Evolutionary conservation across 1,284 basidiomycete species (phyloP).

Genomic region (Fomitopsis pinicola): DNA sequence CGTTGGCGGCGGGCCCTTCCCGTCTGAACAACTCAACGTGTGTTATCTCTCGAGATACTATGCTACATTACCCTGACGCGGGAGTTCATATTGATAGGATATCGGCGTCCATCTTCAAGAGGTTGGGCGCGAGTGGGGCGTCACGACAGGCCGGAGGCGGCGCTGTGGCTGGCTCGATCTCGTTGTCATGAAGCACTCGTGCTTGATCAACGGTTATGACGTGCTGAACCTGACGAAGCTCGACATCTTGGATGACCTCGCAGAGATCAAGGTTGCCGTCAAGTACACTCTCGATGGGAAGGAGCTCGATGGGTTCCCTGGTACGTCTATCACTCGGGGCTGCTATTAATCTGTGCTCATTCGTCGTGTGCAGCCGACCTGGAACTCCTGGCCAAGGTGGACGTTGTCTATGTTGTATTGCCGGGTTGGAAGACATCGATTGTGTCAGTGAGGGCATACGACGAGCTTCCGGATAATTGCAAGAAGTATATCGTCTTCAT

Average conservation of each 20-base stretch:
- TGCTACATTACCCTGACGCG: neutral
- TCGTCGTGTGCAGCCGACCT: slow-evolving; percentile 64
- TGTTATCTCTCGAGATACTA: slow-evolving; percentile 20
- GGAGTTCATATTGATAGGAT: slow-evolving; percentile 39
- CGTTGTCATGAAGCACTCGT: slow-evolving; percentile 91
- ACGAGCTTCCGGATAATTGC: slow-evolving; percentile 85
- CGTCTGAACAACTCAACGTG: slow-evolving; percentile 90
- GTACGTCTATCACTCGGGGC: slow-evolving; percentile 34
- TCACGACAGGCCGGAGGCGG: slow-evolving; percentile 87
- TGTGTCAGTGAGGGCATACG: slow-evolving; percentile 59
- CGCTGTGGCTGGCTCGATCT: slow-evolving; percentile 98
- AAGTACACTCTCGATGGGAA: slow-evolving; percentile 80
- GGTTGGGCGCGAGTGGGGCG: slow-evolving; percentile 89
- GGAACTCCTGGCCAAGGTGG: slow-evolving; percentile 75
- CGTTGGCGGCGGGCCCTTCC: slow-evolving; percentile 97
- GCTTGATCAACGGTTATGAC: slow-evolving; percentile 95
- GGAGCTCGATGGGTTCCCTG: slow-evolving; percentile 85
- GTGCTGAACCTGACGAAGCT: slow-evolving; percentile 94
- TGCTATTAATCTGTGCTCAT: neutral
- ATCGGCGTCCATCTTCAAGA: slow-evolving; percentile 89
- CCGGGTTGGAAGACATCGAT: slow-evolving; percentile 93
- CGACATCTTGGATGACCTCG: slow-evolving; percentile 84
- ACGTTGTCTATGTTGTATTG: slow-evolving; percentile 88
- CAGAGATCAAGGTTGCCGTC: slow-evolving; percentile 87
- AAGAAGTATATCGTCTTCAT: slow-evolving; percentile 88